Evolutionary conservation across 768 basidiomycete genomes (phyloP), one percentile per base, ranked within the genome.

Genomic region (Phaffia australis): DNA sequence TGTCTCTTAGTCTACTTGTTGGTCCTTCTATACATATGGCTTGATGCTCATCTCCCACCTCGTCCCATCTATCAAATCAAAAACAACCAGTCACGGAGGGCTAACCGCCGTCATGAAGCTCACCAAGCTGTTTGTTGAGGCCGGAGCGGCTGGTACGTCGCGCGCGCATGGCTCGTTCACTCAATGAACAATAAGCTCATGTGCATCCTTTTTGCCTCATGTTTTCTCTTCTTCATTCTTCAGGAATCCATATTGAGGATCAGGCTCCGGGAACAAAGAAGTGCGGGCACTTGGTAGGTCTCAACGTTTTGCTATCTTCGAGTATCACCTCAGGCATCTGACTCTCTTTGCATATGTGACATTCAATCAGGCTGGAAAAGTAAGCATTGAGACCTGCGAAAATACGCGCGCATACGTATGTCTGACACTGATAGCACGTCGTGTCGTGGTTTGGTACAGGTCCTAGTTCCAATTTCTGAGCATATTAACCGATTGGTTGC

Each of bases 61-160:
- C 19, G 18, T 32, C 16, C 35, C 3, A 2, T 3, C 18, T 55
- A 23, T 19, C 11, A 7, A 42, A 18, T 9, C 23, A 46, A 47
- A 60, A 23, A 23, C 27, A 14, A 67, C 21, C 62, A 70, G 94
- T 6, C 94, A 98, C 74, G 94, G 94, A 73, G 94, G 94, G 69
- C 79, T 98, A 71, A 97, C 93, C n/a, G 92, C 95, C 21, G 85
- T 90, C 69, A 94, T 98, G 90, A 98, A 97, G 79, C 84, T 99
- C 69, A 84, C 95, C 66, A 99, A 99, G 79, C 85, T 99, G 83
- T 97, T 99, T 75, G 91, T 97, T 70, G 95, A 99, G 79, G 89
- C 91, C 72, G 94, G 95, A 69, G 95, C 95, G 0, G 93, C 95
- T 19, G 95, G 94, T 25, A 27, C 55, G 63, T 64, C 11, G 14